Percentiles rank a stretch among this genome's conserved stretches.
phyloP scores from a whole-genome alignment of 2,329 filamentous ascomycete genomes.

The Aspergillus pseudoglaucus region DNA sequence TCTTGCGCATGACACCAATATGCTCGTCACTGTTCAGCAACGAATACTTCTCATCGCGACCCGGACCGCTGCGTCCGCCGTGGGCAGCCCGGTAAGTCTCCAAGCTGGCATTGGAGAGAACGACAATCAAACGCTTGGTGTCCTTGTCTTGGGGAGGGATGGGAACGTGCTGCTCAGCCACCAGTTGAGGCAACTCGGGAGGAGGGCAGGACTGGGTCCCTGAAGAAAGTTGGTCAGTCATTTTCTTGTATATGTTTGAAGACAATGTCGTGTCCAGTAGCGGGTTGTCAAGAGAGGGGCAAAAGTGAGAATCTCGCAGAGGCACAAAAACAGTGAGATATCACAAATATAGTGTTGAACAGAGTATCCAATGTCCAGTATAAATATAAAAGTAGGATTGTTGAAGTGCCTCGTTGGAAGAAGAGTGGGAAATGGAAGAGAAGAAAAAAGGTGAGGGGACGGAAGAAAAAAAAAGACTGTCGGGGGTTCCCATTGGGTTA shows the following conservation, averaged over 20 bases:
- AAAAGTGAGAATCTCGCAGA: background rate
- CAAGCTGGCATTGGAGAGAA: constrained; percentile 92
- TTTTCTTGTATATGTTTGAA: constrained; percentile 1
- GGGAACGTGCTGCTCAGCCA: constrained; percentile 83
- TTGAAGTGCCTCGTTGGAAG: background rate
- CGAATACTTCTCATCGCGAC: constrained; percentile 88
- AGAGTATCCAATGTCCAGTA: background rate
- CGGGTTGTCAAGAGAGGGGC: constrained; percentile 1
- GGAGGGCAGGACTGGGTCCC: constrained; percentile 94
- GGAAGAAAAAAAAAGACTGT: constrained; percentile 4
- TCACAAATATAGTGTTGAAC: background rate
- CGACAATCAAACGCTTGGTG: constrained; percentile 84
- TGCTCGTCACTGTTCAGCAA: constrained; percentile 98
- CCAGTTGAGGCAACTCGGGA: constrained; percentile 80
- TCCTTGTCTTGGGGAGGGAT: constrained; percentile 85
- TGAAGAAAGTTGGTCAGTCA: constrained; percentile 36
- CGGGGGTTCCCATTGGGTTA: background rate
- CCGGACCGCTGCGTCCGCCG: constrained; percentile 57
- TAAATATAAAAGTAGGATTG: background rate
- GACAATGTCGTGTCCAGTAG: constrained; percentile 1
- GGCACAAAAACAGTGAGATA: background rate
- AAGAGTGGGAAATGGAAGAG: background rate
- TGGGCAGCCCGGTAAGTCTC: constrained; percentile 94
- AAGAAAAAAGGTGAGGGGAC: background rate
- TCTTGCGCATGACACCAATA: constrained; percentile 98